Evolutionary conservation across 176 grass and related monocot species (phyloP), one percentile per base, ranked within the genome.

Genomic region (Phragmites australis): DNA sequence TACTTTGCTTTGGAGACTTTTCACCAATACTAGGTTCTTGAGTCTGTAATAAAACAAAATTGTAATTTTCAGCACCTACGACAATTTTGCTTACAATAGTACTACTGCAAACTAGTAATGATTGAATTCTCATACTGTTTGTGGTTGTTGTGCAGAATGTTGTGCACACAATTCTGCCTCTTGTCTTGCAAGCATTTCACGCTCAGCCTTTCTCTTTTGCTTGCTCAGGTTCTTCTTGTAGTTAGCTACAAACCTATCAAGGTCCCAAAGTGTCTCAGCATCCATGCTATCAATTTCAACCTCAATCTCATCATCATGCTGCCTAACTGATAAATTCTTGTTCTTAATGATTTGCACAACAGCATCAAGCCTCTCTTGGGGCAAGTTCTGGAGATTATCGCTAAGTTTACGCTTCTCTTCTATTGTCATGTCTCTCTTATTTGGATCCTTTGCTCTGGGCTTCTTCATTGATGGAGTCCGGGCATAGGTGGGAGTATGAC

Each of bases 201-300:
- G 83, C 81, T 98, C 95, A 10, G 92, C 92, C 88, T 91, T 98
- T 82, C 90, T 89, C 83, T 94, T 98, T 75, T 93, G 84, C 90
- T 98, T 98, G 75, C 95, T 98, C 60, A 98, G 76, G 77, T 93
- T 89, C 70, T 98, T 98, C 74, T 89, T 98, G 83, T 93, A 94
- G 88, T 98, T 98, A 15, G 95, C 89, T 27, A 98, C 92, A 71
- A 98, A 98, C 75, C 95, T 87, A 82, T 93, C 95, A 48, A 98
- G 95, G 45, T 98, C 92, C 95, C 95, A 98, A 81, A 98, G 88
- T 9, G 95, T 98, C 84, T 94, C 95, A 18, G 86, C 86, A 87
- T 98, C 95, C 77, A 97, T 88, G 74, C 92, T 97, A 87, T 97
- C 95, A 77, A 97, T 97, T 85, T 97, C 95, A n/a, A 98, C 88